These are phyloP conservation scores for Lactarius tabidus DNA, from an alignment of 768 basidiomycete species.

Conservation along the genomic window DNA sequence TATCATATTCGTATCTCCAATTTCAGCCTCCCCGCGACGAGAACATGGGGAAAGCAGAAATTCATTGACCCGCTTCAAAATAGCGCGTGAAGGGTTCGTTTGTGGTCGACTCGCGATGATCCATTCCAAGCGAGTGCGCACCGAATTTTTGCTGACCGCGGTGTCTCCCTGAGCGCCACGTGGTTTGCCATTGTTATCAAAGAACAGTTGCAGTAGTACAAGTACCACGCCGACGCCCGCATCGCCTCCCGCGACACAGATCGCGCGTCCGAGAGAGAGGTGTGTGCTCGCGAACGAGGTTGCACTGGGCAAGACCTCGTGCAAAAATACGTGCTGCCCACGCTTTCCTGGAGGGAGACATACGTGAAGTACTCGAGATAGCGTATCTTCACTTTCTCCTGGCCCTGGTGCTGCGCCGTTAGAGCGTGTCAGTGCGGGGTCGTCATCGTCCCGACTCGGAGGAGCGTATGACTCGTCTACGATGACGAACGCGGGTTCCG, in stretches of 20 bases:
- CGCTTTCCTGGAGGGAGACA: constrained; percentile 45
- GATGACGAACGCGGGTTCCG: constrained; percentile 32
- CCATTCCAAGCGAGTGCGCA: constrained; percentile 80
- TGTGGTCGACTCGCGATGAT: constrained; percentile 69
- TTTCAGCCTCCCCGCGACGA: neutral
- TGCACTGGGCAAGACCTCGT: constrained; percentile 45
- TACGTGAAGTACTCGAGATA: constrained; percentile 28
- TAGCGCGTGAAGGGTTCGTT: constrained; percentile 81
- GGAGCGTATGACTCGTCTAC: constrained; percentile 23
- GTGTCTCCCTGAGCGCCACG: neutral
- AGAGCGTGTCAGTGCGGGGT: neutral
- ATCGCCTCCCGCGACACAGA: constrained; percentile 58
- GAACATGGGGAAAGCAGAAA: constrained; percentile 48
- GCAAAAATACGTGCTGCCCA: constrained; percentile 48
- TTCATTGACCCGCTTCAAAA: constrained; percentile 75
- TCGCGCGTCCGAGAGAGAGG: constrained; percentile 39
- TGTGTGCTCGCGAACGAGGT: constrained; percentile 43
- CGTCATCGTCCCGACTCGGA: neutral
- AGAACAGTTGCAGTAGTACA: constrained; percentile 53
- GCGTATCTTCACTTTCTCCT: neutral
- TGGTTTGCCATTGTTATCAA: constrained; percentile 46
- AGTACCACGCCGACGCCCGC: constrained; percentile 59
- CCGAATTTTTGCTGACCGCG: constrained; percentile 49
- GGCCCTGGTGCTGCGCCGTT: neutral
- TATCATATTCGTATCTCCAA: neutral